These are phyloP conservation scores for Aspergillus proliferans DNA, from an alignment of 2,329 filamentous ascomycete genomes.

Conservation along the genomic window DNA sequence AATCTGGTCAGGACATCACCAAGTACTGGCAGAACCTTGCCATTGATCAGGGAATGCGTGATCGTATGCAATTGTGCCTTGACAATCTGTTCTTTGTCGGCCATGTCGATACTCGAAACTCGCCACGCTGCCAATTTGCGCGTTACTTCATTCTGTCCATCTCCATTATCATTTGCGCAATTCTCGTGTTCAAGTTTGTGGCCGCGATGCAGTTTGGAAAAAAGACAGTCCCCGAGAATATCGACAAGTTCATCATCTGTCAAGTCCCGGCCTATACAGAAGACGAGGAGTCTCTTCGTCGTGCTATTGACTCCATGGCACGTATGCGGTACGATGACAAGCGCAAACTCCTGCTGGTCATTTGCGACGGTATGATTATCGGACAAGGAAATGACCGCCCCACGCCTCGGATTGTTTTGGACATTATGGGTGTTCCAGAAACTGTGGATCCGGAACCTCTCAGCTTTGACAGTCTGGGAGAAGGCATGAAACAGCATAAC, in stretches of 20 bases:
- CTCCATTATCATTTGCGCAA: slow-evolving; percentile 68
- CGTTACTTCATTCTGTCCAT: slow-evolving; percentile 84
- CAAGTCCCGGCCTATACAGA: slow-evolving; percentile 98
- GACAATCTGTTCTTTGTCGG: slow-evolving; percentile 95
- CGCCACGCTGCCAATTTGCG: slow-evolving; percentile 75
- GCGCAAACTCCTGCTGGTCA: slow-evolving; percentile 83
- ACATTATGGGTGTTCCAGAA: slow-evolving; percentile 92
- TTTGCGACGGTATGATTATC: slow-evolving; percentile 99
- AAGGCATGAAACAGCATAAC: slow-evolving; percentile 96
- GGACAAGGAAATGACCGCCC: slow-evolving; percentile 95
- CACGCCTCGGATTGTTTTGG: slow-evolving; percentile 89
- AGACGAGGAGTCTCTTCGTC: slow-evolving; percentile 92
- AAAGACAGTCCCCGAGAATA: slow-evolving; percentile 87
- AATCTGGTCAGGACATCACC: slow-evolving; percentile 71
- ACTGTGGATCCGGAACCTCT: slow-evolving; percentile 90
- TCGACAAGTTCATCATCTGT: slow-evolving; percentile 97
- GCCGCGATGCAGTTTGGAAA: slow-evolving; percentile 89
- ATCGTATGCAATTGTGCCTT: slow-evolving; percentile 72
- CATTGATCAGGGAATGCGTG: slow-evolving; percentile 52
- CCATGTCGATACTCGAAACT: slow-evolving; percentile 85
- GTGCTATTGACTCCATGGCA: slow-evolving; percentile 92
- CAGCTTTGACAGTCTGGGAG: slow-evolving; percentile 92
- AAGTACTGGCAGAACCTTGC: slow-evolving; percentile 71
- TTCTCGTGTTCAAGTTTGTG: slow-evolving; percentile 94
- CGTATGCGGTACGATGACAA: slow-evolving; percentile 98